These are phyloP conservation scores for Cutaneotrichosporon sp. DNA, from an alignment of 1,284 basidiomycete genomes.

Conservation along the genomic window DNA sequence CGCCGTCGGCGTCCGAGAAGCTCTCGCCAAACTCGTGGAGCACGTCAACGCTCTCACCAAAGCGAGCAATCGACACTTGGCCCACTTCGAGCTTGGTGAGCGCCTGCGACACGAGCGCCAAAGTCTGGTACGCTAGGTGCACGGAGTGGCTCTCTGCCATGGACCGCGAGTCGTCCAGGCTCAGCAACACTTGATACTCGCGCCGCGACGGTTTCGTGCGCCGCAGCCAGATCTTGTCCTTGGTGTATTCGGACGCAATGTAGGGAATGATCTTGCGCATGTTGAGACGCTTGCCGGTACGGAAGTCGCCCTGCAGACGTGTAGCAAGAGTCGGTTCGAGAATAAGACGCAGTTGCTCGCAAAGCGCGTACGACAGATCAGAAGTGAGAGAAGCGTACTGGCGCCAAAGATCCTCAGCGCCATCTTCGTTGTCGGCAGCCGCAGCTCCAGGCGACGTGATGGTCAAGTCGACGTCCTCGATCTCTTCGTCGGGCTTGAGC, in stretches of 20 bases:
- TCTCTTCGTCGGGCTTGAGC: slow-evolving; percentile 27
- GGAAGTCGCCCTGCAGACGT: slow-evolving; percentile 92
- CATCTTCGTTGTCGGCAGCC: slow-evolving; percentile 1
- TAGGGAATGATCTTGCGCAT: slow-evolving; percentile 99
- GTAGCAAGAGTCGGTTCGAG: slow-evolving; percentile 93
- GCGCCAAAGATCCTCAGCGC: slow-evolving; percentile 76
- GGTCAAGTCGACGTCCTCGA: slow-evolving; percentile 55
- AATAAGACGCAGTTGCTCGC: slow-evolving; percentile 94
- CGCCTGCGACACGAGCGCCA: slow-evolving; percentile 86
- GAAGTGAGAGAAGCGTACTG: slow-evolving; percentile 85
- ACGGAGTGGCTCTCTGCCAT: slow-evolving; percentile 94
- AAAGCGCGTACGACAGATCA: slow-evolving; percentile 83
- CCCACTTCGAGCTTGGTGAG: slow-evolving; percentile 90
- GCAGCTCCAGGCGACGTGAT: slow-evolving; percentile 50
- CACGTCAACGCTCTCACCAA: slow-evolving; percentile 81
- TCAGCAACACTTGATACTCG: slow-evolving; percentile 92
- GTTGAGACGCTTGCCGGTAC: slow-evolving; percentile 94
- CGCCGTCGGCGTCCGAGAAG: slow-evolving; percentile 73
- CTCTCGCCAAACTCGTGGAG: slow-evolving; percentile 77
- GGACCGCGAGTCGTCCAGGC: slow-evolving; percentile 91
- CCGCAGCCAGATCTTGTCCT: slow-evolving; percentile 98
- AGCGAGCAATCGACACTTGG: slow-evolving; percentile 85
- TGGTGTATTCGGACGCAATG: slow-evolving; percentile 98
- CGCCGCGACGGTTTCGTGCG: slow-evolving; percentile 88
- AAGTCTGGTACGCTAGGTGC: slow-evolving; percentile 89